phyloP scores from a whole-genome alignment of 2,329 filamentous ascomycete species.

The Eurotiales sp. region DNA sequence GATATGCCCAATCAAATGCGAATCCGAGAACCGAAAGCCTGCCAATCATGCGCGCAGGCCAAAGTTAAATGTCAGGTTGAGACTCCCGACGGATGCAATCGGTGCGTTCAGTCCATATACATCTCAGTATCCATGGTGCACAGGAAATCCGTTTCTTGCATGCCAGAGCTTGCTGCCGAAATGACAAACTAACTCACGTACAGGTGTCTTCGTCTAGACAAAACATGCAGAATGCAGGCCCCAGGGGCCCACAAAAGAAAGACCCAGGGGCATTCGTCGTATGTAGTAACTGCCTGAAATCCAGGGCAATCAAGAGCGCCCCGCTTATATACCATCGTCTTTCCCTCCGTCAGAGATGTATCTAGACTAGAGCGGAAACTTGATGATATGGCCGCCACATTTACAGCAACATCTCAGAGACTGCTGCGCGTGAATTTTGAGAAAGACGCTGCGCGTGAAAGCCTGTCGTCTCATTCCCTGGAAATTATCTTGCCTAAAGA shows the following conservation, averaged over 20 bases:
- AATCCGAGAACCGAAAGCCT: constrained; percentile 13
- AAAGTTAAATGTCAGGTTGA: constrained; percentile 18
- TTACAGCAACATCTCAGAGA: constrained; percentile 17
- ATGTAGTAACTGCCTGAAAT: neutral
- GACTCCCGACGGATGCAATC: constrained; percentile 14
- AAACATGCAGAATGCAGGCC: constrained; percentile 23
- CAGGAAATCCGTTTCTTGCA: neutral
- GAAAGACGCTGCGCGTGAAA: neutral
- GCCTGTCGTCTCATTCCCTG: neutral
- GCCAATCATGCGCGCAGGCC: constrained; percentile 16
- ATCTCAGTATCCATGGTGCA: too few species aligned
- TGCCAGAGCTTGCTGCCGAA: too few species aligned
- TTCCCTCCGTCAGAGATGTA: constrained; percentile 20
- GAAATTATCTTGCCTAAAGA: constrained; percentile 5
- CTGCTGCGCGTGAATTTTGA: neutral
- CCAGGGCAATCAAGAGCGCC: too few species aligned
- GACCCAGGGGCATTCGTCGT: neutral
- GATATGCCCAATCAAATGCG: neutral
- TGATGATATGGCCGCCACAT: constrained; percentile 24
- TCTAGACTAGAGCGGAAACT: constrained; percentile 25
- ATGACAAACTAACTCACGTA: too few species aligned
- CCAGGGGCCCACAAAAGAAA: constrained; percentile 24
- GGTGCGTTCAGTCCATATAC: constrained; percentile 14
- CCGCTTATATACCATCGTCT: neutral
- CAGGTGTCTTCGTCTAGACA: constrained; percentile 27